Percentiles rank a stretch among this genome's conserved stretches.
Conservation (phyloP, 2,329 filamentous ascomycete genomes). For the Penicillium expansum region DNA sequence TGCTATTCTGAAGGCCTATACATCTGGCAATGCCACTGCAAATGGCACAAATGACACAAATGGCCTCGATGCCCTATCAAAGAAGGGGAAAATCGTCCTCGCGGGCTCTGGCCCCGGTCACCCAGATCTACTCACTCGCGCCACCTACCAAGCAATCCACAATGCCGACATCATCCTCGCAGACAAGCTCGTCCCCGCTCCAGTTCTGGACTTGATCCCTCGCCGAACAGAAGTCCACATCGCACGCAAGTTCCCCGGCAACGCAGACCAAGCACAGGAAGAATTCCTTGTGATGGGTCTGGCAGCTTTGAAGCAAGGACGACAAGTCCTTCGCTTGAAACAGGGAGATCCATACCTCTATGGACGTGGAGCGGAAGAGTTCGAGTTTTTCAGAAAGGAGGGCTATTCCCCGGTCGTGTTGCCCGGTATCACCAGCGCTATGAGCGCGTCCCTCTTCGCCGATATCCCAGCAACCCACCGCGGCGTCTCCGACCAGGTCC, state of each 20-base stretch:
- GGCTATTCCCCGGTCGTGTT: conserved; percentile 72
- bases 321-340: conserved; percentile 84
- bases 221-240: conserved; percentile 87
- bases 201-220: conserved; percentile 84
- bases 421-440: conserved; percentile 84
- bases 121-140: conserved; percentile 81
- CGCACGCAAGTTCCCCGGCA: conserved; percentile 94
- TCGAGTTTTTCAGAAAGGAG: conserved; percentile 72
- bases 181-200: conserved; percentile 63
- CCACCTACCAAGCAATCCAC: conserved; percentile 48
- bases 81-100: conserved; percentile 71
- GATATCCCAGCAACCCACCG: conserved; percentile 85
- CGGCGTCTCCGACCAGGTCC: conserved; percentile 83
- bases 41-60: conserved; percentile 15
- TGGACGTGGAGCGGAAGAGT: conserved; percentile 90
- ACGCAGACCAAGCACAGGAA: conserved; percentile 88
- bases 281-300: conserved; percentile 81
- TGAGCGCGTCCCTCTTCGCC: conserved; percentile 85
- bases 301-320: conserved; percentile 64
- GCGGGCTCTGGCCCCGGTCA: conserved; percentile 92
- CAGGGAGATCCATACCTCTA: conserved; percentile 97
- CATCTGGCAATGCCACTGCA: conserved; percentile 28
- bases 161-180: conserved; percentile 51
- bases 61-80: conserved; percentile 17
- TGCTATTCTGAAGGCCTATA: conserved; percentile 70